Conservation (phyloP, 805 yeast genomes). For the Yamadazyma takamatsuzukensis region DNA sequence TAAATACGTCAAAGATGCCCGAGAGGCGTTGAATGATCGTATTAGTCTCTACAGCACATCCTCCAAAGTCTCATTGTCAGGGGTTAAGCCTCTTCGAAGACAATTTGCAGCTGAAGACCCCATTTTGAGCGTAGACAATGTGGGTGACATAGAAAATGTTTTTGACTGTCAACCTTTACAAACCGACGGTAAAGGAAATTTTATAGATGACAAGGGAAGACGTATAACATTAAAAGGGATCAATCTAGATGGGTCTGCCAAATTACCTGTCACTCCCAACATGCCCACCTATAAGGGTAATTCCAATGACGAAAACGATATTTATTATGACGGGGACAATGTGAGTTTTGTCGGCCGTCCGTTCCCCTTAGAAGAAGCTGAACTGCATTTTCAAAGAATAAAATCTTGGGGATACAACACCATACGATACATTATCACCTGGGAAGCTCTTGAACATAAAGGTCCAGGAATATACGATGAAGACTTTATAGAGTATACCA, state of each 20-base stretch:
- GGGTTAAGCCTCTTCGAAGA: conserved; percentile 25
- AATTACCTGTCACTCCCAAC: conserved; percentile 60
- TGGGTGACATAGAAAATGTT: conserved; percentile 5
- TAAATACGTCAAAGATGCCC: conserved; percentile 17
- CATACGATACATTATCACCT: conserved; percentile 71
- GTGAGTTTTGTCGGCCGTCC: conserved; percentile 86
- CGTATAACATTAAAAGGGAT: conserved; percentile 71
- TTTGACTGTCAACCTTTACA: conserved; percentile 20
- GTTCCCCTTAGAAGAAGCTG: conserved; percentile 71
- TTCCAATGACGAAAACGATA: conserved; percentile 29
- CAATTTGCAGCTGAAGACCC: conserved; percentile 16
- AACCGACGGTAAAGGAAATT: conserved; percentile 45
- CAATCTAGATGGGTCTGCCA: conserved; percentile 72
- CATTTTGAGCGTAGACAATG: conserved; percentile 9
- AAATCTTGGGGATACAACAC: conserved; percentile 81
- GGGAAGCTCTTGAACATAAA: conserved; percentile 90
- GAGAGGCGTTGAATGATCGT: conserved; percentile 30
- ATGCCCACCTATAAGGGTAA: conserved; percentile 41
- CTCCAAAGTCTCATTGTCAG: conserved; percentile 22
- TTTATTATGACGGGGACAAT: conserved; percentile 65
- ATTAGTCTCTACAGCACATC: conserved; percentile 25
- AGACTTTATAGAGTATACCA: conserved; percentile 68
- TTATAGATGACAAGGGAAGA: conserved; percentile 56
- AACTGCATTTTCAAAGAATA: conserved; percentile 62
- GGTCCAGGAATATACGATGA: conserved; percentile 85